Conservation (phyloP, 2,329 filamentous ascomycete genomes). For the Ciborinia camelliae region DNA sequence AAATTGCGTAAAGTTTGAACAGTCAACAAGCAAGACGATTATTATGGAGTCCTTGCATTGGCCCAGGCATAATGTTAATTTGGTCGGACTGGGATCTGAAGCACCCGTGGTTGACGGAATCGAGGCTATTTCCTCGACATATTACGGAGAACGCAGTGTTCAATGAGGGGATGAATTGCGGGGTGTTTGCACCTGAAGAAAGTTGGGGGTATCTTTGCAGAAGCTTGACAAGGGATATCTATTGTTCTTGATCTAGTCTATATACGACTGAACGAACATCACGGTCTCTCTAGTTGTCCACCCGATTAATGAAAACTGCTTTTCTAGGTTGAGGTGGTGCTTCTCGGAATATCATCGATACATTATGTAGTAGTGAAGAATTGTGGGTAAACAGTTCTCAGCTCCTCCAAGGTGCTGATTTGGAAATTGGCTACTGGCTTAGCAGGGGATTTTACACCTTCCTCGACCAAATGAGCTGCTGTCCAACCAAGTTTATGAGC, state of each 20-base stretch:
- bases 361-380: slow-evolving; percentile 66
- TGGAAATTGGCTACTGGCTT: slow-evolving; percentile 68
- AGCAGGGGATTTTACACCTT: slow-evolving; percentile 60
- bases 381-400: slow-evolving; percentile 74
- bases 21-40: background rate
- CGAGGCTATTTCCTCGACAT: slow-evolving; percentile 66
- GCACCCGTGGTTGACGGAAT: slow-evolving; percentile 89
- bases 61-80: background rate
- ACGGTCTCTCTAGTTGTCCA: background rate
- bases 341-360: background rate
- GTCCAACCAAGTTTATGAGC: slow-evolving; percentile 83
- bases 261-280: background rate
- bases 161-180: background rate
- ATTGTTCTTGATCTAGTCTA: slow-evolving; percentile 6
- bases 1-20: background rate
- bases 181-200: background rate
- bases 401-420: slow-evolving; percentile 70
- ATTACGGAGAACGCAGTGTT: background rate
- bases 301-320: background rate
- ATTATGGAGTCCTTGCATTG: background rate
- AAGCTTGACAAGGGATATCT: background rate
- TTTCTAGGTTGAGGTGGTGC: slow-evolving; percentile 4
- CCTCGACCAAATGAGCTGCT: slow-evolving; percentile 80
- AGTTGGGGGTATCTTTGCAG: background rate
- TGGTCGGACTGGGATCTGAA: slow-evolving; percentile 82